A percentile compares a stretch with the other conserved stretches of the same genome.
phyloP scores from a whole-genome alignment of 768 basidiomycete genomes.

The Auricularia auricula-judae region DNA sequence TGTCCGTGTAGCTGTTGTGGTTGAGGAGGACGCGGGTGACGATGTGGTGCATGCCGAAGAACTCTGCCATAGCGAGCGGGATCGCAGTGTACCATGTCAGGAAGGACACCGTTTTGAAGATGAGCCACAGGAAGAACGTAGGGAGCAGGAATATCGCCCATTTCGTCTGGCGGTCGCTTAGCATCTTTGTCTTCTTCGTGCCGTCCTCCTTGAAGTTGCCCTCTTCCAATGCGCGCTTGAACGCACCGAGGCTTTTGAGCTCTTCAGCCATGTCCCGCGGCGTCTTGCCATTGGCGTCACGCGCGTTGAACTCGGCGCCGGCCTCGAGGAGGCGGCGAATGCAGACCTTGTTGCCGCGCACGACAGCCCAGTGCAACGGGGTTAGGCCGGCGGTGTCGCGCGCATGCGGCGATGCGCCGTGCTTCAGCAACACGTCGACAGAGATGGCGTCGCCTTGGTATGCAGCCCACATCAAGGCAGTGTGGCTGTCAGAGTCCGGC shows the following conservation, averaged over 20 bases:
- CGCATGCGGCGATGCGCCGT: constrained; percentile 70
- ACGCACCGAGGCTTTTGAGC: constrained; percentile 82
- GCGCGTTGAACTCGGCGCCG: constrained; percentile 70
- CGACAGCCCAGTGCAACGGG: constrained; percentile 95
- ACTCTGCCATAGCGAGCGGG: constrained; percentile 72
- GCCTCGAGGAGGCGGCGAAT: constrained; percentile 79
- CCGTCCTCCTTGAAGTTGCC: constrained; percentile 76
- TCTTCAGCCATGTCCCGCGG: constrained; percentile 92
- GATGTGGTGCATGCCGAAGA: constrained; percentile 89
- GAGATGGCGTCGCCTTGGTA: constrained; percentile 97
- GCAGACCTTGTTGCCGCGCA: constrained; percentile 81
- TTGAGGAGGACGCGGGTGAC: constrained; percentile 81
- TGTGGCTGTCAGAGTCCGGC: constrained; percentile 85
- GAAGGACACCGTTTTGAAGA: constrained; percentile 73
- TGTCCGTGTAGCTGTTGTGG: constrained; percentile 70
- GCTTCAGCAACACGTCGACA: constrained; percentile 79
- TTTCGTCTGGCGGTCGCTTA: constrained; percentile 80
- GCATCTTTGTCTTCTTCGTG: constrained; percentile 46
- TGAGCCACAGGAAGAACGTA: constrained; percentile 64
- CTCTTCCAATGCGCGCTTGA: constrained; percentile 81
- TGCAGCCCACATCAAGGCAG: constrained; percentile 95
- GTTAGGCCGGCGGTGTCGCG: constrained; percentile 76
- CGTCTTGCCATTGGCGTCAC: constrained; percentile 77
- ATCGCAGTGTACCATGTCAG: constrained; percentile 87
- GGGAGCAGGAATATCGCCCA: constrained; percentile 71